Conservation (phyloP, 73 alveolate species). For the Durusdinium trenchii region DNA sequence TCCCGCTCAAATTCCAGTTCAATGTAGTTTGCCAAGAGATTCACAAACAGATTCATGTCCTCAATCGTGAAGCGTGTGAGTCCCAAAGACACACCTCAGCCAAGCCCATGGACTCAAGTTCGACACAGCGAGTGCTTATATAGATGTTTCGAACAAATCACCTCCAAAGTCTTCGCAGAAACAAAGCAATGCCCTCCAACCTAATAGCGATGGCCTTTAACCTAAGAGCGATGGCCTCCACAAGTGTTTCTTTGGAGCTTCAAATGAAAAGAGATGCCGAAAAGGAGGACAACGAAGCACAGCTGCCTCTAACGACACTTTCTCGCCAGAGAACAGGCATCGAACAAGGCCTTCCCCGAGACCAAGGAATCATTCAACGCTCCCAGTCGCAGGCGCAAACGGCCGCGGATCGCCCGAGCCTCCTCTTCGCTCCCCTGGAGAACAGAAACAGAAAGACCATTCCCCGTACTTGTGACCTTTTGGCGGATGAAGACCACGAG, state of each 20-base stretch:
- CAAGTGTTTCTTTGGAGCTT: too few species aligned
- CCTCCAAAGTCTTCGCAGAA: too few species aligned
- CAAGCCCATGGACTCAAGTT: too few species aligned
- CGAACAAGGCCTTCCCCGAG: not conserved
- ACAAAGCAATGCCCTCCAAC: too few species aligned
- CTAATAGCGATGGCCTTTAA: too few species aligned
- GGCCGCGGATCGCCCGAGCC: conserved; percentile 21
- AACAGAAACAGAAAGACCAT: too few species aligned
- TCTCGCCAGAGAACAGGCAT: not conserved
- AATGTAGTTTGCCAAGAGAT: conserved; percentile 61
- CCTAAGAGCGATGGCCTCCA: too few species aligned
- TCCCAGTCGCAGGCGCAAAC: not conserved
- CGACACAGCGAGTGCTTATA: too few species aligned
- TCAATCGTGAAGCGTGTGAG: conserved; percentile 62
- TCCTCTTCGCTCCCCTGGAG: conserved; percentile 33
- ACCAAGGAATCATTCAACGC: conserved; percentile 22
- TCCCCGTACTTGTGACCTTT: too few species aligned
- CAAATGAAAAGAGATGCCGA: too few species aligned
- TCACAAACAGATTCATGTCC: conserved; percentile 52
- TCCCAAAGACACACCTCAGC: conserved; percentile 58
- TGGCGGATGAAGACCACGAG: too few species aligned
- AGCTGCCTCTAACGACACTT: not conserved
- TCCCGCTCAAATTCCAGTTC: conserved; percentile 48
- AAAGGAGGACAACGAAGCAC: conserved; percentile 41
- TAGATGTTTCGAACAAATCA: too few species aligned